Percentiles rank a stretch among this genome's conserved stretches.
Evolutionary conservation across 148 eudicot species (phyloP).

Genomic region (Fagopyrum tataricum): DNA sequence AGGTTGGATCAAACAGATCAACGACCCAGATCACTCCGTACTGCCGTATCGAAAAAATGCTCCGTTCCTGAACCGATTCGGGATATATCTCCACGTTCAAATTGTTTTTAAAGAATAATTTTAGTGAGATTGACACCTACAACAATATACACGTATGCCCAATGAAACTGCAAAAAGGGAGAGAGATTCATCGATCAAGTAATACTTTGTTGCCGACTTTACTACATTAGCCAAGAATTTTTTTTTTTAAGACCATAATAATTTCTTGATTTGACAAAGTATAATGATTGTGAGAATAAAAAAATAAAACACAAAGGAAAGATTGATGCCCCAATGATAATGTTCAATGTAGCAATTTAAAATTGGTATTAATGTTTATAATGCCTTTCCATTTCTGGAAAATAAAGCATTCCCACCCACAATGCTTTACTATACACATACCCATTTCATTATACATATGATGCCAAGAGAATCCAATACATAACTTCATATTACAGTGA

Average conservation of each 20-base stretch:
- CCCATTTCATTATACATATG: not conserved
- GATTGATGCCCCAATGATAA: slow-evolving; percentile 1
- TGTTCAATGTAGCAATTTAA: not conserved
- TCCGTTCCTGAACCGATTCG: no score
- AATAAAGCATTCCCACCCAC: not conserved
- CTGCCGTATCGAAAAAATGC: no score
- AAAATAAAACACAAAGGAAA: not conserved
- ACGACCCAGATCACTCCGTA: no score
- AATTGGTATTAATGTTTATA: not conserved
- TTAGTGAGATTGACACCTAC: not conserved
- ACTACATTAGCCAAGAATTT: slow-evolving; percentile 10
- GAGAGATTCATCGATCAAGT: not conserved
- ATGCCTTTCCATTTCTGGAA: slow-evolving; percentile 1
- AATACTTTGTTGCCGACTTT: not conserved
- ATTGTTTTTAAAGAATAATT: no score
- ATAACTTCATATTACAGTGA: not conserved
- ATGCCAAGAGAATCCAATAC: not conserved
- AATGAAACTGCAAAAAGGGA: not conserved
- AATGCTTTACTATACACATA: not conserved
- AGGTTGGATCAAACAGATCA: no score
- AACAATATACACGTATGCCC: not conserved
- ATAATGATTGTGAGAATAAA: not conserved
- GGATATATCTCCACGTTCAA: not conserved
- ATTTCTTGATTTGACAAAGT: slow-evolving; percentile 13
- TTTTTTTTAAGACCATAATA: not conserved